Base-by-base conservation (phyloP, 2,329 filamentous ascomycete species). In the Blastomyces parvus region DNA sequence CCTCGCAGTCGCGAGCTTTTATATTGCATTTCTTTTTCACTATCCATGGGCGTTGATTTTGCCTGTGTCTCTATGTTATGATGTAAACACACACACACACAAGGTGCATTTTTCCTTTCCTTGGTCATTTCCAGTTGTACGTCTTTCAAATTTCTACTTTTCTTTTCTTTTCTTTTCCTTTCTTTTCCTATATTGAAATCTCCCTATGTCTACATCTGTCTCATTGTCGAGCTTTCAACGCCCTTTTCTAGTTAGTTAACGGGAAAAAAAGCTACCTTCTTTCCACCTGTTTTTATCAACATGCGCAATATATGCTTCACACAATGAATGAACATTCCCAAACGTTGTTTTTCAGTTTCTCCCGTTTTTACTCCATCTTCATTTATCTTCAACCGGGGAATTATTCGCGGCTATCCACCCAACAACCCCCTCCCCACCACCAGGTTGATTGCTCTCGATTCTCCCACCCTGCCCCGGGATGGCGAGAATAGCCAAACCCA, bases 131-230 rank as follows among this genome's bases (percentile, higher is more conserved):
- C 25, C 33, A 6, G 27, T 36, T 40, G 5, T 14, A 48, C 4
- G 8, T 7, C 17, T 40, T 36, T 40, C 14, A 55, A 59, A 58
- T 65, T 61, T 44, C 44, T 59, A 61, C 62, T 59, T 63, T 44
- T 64, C 61, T 25, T 56, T 66, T 60, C 61, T 63, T 48, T 61
- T 62, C n/a, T n/a, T 30, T 30, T 30, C 27, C 27, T 46, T 42
- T 14, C 2, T 14, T 17, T 17, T 17, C 13, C 11, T 42, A 42
- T 42, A 17, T 42, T 42, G 38, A 42, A 42, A 42, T 42, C 1
- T 42, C 38, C 38, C 7, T 13, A 13, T 13, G 38, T 17, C 33
- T 33, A 17, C 38, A 17, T 42, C 11, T 17, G 38, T 42, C 2
- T 42, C 38, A 42, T 42, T 17, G 38, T 42, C 9, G 38, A 42